Conservation (phyloP, 164 flowering plant genomes). For the Tetrastigma voinierianum region DNA sequence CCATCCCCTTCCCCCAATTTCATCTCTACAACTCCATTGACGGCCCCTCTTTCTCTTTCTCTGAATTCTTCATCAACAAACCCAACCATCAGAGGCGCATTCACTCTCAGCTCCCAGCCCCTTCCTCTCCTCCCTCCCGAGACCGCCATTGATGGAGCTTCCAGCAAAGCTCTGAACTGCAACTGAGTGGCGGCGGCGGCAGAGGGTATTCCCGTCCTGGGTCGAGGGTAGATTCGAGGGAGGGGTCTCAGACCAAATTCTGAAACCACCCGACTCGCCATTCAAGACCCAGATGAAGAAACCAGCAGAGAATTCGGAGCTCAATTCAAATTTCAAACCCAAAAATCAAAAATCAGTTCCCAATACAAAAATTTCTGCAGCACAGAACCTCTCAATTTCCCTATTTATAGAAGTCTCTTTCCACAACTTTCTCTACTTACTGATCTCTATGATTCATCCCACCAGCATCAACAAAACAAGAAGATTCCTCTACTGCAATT, state of each 20-base stretch:
- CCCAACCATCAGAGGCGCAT: slow-evolving; percentile 38
- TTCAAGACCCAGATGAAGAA: slow-evolving; percentile 20
- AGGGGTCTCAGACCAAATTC: slow-evolving; percentile 59
- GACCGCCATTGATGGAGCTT: slow-evolving; percentile 7
- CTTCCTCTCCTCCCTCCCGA: slow-evolving; percentile 19
- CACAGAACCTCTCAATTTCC: too few relatives aligned
- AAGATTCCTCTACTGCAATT: too few relatives aligned
- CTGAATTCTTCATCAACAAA: slow-evolving; percentile 11
- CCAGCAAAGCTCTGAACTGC: slow-evolving; percentile 10
- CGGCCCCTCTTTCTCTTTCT: slow-evolving; percentile 8
- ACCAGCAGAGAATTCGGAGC: not conserved
- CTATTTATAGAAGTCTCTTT: too few relatives aligned
- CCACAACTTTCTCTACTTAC: too few relatives aligned
- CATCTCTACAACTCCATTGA: slow-evolving; percentile 17
- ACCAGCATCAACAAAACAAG: too few relatives aligned
- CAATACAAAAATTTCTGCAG: too few relatives aligned
- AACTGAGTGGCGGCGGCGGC: not conserved
- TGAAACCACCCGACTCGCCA: slow-evolving; percentile 52
- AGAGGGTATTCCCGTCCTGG: slow-evolving; percentile 24
- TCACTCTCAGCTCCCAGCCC: slow-evolving; percentile 47
- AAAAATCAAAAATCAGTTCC: too few relatives aligned
- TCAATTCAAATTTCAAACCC: too few relatives aligned
- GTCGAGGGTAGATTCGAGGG: slow-evolving; percentile 30
- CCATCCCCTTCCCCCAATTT: not conserved
- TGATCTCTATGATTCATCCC: too few relatives aligned